A percentile compares a stretch with the other conserved stretches of the same genome.
Conservation (phyloP, 1,284 basidiomycete genomes). For the Pholiota adiposa region DNA sequence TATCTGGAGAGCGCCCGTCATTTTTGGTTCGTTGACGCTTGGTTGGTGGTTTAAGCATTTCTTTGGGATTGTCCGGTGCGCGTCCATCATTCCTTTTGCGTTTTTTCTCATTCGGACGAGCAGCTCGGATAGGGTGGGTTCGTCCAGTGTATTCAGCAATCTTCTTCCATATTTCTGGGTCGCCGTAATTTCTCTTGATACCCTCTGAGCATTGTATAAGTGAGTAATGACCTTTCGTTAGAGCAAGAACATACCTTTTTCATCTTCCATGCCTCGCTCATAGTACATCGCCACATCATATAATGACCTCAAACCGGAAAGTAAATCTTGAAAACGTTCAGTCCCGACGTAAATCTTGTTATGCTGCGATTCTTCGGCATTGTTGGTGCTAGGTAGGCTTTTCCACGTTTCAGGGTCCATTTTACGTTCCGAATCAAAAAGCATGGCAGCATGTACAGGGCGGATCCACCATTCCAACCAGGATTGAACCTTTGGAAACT, state of each 20-base stretch:
- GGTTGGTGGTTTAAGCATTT: too few relatives aligned
- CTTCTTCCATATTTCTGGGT: too few relatives aligned
- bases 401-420: slow-evolving; percentile 28
- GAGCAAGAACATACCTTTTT: slow-evolving; percentile 17
- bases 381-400: slow-evolving; percentile 30
- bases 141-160: too few relatives aligned
- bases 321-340: slow-evolving; percentile 22
- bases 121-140: too few relatives aligned
- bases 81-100: too few relatives aligned
- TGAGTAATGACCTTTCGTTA: too few relatives aligned
- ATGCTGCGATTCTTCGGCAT: slow-evolving; percentile 36
- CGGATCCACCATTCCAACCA: slow-evolving; percentile 36
- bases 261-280: slow-evolving; percentile 8
- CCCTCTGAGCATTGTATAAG: too few relatives aligned
- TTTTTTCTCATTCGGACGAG: too few relatives aligned
- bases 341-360: slow-evolving; percentile 28
- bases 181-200: too few relatives aligned
- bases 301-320: slow-evolving; percentile 24
- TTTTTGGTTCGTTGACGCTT: too few relatives aligned
- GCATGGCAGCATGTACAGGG: slow-evolving; percentile 27
- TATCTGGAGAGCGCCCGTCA: too few relatives aligned
- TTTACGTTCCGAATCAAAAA: slow-evolving; percentile 25
- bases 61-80: too few relatives aligned
- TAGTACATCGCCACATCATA: slow-evolving; percentile 20
- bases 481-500: slow-evolving; percentile 18